Conservation (phyloP, 805 yeast species). For the Jamesozyma rosinii region DNA sequence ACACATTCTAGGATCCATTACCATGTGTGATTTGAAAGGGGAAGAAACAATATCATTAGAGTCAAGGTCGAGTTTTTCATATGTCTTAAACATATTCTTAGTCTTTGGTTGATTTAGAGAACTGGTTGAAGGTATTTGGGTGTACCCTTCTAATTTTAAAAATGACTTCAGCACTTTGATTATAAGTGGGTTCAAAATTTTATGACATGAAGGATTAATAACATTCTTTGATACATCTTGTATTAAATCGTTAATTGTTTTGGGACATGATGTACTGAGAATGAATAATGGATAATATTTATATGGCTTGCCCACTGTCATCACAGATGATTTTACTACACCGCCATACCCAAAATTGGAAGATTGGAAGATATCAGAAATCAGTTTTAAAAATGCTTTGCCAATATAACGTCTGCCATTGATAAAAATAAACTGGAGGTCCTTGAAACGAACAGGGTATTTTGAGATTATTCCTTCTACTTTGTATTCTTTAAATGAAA, state of each 20-base stretch:
- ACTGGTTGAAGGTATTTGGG: background rate
- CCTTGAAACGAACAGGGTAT: slow-evolving; percentile 28
- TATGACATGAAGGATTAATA: slow-evolving; percentile 18
- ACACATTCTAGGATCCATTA: background rate
- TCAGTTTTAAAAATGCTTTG: slow-evolving; percentile 8
- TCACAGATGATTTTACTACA: slow-evolving; percentile 7
- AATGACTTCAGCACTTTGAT: slow-evolving; percentile 27
- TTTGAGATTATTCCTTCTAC: slow-evolving; percentile 36
- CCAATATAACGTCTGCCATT: slow-evolving; percentile 34
- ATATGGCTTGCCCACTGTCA: slow-evolving; percentile 29
- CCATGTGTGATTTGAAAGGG: background rate
- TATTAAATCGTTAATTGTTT: slow-evolving; percentile 30
- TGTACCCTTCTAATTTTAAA: slow-evolving; percentile 18
- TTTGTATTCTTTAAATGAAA: slow-evolving; percentile 16
- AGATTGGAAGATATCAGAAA: slow-evolving; percentile 16
- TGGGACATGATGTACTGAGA: slow-evolving; percentile 27
- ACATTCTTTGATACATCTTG: slow-evolving; percentile 36
- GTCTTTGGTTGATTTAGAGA: background rate
- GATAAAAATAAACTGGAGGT: slow-evolving; percentile 38
- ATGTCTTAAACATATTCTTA: background rate
- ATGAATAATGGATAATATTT: slow-evolving; percentile 34
- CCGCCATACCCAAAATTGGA: slow-evolving; percentile 8
- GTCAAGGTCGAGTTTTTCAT: background rate
- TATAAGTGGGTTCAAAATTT: slow-evolving; percentile 28
- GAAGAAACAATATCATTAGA: background rate